These are phyloP conservation scores for Grammothele lineata DNA, from an alignment of 768 basidiomycete species.

Conservation along the genomic window DNA sequence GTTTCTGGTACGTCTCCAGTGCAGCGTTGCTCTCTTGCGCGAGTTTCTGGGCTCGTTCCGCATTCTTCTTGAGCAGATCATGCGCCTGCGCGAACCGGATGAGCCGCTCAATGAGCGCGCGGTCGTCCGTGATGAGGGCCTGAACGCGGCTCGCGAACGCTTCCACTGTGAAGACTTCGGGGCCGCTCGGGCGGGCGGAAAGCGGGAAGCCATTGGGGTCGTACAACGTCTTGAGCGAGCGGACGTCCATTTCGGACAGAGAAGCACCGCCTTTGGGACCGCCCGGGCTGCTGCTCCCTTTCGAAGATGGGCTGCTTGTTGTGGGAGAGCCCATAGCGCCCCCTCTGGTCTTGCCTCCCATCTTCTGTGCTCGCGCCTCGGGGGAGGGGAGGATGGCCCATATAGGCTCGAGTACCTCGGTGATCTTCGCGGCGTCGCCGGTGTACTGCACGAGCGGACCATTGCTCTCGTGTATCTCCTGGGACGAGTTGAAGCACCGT, in stretches of 20 bases:
- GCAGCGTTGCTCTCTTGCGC: conserved; percentile 77
- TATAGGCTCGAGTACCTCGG: conserved; percentile 61
- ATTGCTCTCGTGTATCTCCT: conserved; percentile 10
- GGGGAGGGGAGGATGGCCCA: conserved; percentile 85
- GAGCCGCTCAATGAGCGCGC: conserved; percentile 76
- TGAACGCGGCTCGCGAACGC: conserved; percentile 76
- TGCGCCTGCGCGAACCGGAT: conserved; percentile 86
- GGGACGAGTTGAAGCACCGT: too few relatives aligned
- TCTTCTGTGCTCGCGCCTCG: conserved; percentile 70
- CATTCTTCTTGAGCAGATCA: conserved; percentile 88
- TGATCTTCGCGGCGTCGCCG: conserved; percentile 50
- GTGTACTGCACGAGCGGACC: conserved; percentile 25
- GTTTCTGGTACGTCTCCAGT: conserved; percentile 88
- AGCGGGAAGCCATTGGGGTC: conserved; percentile 30
- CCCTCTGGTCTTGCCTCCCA: too few relatives aligned
- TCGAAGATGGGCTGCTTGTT: not conserved
- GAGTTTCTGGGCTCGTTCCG: conserved; percentile 86
- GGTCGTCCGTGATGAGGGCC: conserved; percentile 79
- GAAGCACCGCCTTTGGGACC: conserved; percentile 40
- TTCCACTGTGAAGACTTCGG: conserved; percentile 56
- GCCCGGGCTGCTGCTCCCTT: conserved; percentile 14
- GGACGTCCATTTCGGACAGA: conserved; percentile 81
- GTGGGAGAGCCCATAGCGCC: conserved; percentile 27
- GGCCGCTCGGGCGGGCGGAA: conserved; percentile 8
- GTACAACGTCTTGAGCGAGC: conserved; percentile 80